Base-by-base conservation (phyloP, 495 filamentous ascomycete genomes). In the Xylaria nigripes region DNA sequence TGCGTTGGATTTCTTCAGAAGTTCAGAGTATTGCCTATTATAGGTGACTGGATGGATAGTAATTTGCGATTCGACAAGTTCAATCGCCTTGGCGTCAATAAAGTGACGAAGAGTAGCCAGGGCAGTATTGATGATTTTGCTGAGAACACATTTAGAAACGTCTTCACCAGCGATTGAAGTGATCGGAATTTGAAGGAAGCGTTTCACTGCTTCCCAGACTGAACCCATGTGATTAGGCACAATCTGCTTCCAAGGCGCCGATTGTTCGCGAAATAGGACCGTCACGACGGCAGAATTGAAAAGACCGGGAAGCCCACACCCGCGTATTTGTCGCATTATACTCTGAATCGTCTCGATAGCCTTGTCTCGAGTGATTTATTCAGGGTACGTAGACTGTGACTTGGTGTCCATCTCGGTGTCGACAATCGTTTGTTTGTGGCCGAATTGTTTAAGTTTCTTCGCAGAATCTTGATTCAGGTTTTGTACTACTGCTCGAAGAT, bases 401-500 rank as follows among this genome's bases (percentile, higher is more conserved):
- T 29, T 9, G 27, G 27, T 4, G 9, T 29, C 27, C 9, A 29
- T 4, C 4, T 9, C 9, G 27, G 27, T 4, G 9, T 29, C 27
- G 27, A 29, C 56, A 12, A 50, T 48, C 54, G 80, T 68, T 30
- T 72, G 53, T 4, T 67, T 63, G 4, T 48, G 51, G 50, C 84
- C 80, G 1, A 82, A 83, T 18, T 50, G 54, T 1, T 15, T 51
- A 0, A 87, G 77, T 0, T 73, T 61, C 10, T 76, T 66, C 0
- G 79, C 75, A 48, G 89, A 89, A 0, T 71, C 64, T n/a, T 65
- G 62, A 51, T 81, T 81, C 18, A 80, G 58, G 29, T 81, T 75
- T 34, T 85, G 80, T 19, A 86, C 66, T 0, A 79, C 64, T 0
- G 85, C 83, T 9, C 86, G 76, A 7, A 89, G 67, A 9, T 81